These are phyloP conservation scores for Penicillium sp. DNA, from an alignment of 2,329 filamentous ascomycete species.

Conservation along the genomic window DNA sequence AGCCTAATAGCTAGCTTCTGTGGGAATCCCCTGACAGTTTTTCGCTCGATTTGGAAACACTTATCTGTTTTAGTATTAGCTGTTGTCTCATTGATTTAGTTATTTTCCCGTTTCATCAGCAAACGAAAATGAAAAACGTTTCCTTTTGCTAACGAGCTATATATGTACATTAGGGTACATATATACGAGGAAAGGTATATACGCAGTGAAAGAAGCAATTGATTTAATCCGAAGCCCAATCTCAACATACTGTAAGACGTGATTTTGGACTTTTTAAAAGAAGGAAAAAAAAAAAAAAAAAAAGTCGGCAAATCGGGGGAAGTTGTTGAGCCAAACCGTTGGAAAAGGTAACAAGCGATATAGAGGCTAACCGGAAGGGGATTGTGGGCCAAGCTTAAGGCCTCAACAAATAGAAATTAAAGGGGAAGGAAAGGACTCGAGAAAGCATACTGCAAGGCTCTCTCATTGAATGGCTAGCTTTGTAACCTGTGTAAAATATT, in stretches of 20 bases:
- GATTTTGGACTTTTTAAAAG: background rate
- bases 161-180: background rate
- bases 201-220: background rate
- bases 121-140: too few relatives aligned
- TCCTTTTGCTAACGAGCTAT: background rate
- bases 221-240: background rate
- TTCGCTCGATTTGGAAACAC: background rate
- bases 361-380: slow-evolving; percentile 12
- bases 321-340: slow-evolving; percentile 10
- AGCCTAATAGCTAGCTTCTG: slow-evolving; percentile 13
- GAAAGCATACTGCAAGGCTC: background rate
- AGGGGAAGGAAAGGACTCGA: background rate
- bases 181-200: too few relatives aligned
- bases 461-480: background rate
- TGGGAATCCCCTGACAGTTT: slow-evolving; percentile 5
- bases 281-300: background rate
- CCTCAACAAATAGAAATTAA: slow-evolving; percentile 9
- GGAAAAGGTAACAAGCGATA: slow-evolving; percentile 6
- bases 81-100: background rate
- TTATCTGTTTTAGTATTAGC: background rate
- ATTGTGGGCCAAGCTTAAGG: slow-evolving; percentile 1
- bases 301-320: background rate
- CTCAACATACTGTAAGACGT: background rate
- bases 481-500: background rate
- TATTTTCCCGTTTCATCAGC: background rate